Evolutionary conservation across 306 rosid species (phyloP).

Genomic region (Cucumis hystrix): DNA sequence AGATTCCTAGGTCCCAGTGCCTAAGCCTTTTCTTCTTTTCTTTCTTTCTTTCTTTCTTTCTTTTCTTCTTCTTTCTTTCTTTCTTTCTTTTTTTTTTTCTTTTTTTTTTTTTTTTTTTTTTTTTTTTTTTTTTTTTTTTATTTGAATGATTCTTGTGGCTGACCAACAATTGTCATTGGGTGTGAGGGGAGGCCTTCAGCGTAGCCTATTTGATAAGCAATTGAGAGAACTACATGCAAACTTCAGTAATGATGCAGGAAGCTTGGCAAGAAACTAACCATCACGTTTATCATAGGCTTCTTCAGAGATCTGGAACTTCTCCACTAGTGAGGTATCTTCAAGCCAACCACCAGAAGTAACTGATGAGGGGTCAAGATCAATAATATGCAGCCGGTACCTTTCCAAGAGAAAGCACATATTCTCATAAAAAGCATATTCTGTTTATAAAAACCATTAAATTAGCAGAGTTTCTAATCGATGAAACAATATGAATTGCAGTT

Average conservation of each 20-base stretch:
- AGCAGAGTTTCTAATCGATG: not conserved
- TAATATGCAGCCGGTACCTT: conserved; percentile 64
- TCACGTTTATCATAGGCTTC: conserved; percentile 68
- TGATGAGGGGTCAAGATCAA: conserved; percentile 82
- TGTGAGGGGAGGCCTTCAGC: not conserved
- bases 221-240: not conserved
- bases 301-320: conserved; percentile 69
- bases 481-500: not conserved
- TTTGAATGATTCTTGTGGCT: no score
- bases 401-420: conserved; percentile 6
- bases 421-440: not conserved
- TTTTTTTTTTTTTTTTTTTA: no score
- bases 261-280: conserved; percentile 23
- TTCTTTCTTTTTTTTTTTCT: no score
- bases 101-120: no score
- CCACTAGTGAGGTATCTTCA: conserved; percentile 87
- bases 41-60: no score
- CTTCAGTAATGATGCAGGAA: not conserved
- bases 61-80: no score
- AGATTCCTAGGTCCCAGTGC: not conserved
- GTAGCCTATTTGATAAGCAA: not conserved
- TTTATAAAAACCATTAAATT: not conserved
- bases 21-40: not conserved
- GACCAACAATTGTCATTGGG: not conserved
- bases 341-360: conserved; percentile 94